phyloP scores from a whole-genome alignment of 2,329 filamentous ascomycete species.

The Neophaeococcomyces aloes region DNA sequence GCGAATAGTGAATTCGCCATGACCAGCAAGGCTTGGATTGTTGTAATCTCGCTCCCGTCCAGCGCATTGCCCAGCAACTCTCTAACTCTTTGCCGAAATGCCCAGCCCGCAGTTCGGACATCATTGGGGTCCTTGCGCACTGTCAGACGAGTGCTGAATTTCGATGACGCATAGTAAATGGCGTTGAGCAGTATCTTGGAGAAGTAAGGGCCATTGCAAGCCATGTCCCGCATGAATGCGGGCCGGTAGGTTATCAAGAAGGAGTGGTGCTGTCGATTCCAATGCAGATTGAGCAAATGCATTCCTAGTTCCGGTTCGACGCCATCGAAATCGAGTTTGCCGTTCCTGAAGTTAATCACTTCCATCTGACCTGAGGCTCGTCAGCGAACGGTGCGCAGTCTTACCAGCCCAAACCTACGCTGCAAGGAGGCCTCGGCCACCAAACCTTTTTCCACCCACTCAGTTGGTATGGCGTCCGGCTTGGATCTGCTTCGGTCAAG shows the following conservation, averaged over 20 bases:
- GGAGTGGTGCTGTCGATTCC: slow-evolving; percentile 45
- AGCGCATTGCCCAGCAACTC: slow-evolving; percentile 38
- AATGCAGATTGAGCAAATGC: slow-evolving; percentile 42
- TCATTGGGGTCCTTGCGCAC: slow-evolving; percentile 38
- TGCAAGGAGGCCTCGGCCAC: no score
- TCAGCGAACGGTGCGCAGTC: no score
- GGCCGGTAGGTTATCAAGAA: slow-evolving; percentile 43
- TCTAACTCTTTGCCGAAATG: slow-evolving; percentile 37
- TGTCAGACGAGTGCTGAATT: slow-evolving; percentile 38
- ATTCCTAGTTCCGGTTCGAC: slow-evolving; percentile 43
- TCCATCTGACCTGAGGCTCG: no score
- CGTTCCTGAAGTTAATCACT: no score
- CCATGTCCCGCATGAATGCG: slow-evolving; percentile 45
- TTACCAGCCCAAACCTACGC: no score
- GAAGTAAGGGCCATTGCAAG: slow-evolving; percentile 45
- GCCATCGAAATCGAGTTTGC: slow-evolving; percentile 44
- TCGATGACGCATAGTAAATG: slow-evolving; percentile 39
- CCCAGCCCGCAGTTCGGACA: slow-evolving; percentile 39
- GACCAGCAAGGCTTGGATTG: slow-evolving; percentile 44
- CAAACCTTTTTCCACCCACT: neutral
- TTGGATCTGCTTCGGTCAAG: neutral
- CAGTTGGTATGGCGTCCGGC: neutral
- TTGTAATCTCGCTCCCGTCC: slow-evolving; percentile 43
- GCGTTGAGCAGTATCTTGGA: slow-evolving; percentile 48
- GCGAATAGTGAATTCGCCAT: slow-evolving; percentile 44